Evolutionary conservation across 768 basidiomycete species (phyloP), one percentile per base, ranked within the genome.

Genomic region (Tubosaeta sp.): DNA sequence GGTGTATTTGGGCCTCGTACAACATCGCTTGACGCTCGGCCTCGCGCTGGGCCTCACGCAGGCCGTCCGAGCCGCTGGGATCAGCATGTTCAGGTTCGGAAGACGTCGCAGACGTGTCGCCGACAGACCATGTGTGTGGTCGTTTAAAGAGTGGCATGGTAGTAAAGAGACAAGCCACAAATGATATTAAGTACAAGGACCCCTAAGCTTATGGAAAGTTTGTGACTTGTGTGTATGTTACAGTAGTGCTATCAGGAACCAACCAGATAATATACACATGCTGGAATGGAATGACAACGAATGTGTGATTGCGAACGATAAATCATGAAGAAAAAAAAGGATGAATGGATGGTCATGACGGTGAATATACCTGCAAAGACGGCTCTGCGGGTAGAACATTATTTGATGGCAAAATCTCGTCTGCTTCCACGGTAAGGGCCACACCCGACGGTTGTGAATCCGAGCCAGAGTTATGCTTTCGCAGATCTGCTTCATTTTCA

Each of bases 111-210:
- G 63, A 56, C 42, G 59, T 50, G 39, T 61, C 50, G 37, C 32
- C 25, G 8, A 12, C 17, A 27, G 55, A 38, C 69, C 71, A 66
- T 7, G 63, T 65, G 47, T 66, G 70, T 29, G 66, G 57, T 43
- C 72, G 65, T 50, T 66, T 72, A 44, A 61, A 59, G 53, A 66
- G 64, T 32, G 67, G 55, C 74, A 75, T 75, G 11, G 19, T 41
- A 43, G 38, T 22, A 1, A 10, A 22, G 7, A 26, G 39, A 25
- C 41, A 43, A 42, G 38, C 25, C 13, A 25, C 41, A 42, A 26
- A 25, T 26, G 22, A 22, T 6, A 4, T 34, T 5, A 11, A 34
- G 14, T 14, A 29, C 29, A 29, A 29, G 29, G 6, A 29, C 29
- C 39, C 39, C 39, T 41, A 41, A 41, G 19, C 38, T 41, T 22